These are phyloP conservation scores for Chlamydomonas sphaeroides DNA, from an alignment of 139 green algal genomes.

Conservation along the genomic window DNA sequence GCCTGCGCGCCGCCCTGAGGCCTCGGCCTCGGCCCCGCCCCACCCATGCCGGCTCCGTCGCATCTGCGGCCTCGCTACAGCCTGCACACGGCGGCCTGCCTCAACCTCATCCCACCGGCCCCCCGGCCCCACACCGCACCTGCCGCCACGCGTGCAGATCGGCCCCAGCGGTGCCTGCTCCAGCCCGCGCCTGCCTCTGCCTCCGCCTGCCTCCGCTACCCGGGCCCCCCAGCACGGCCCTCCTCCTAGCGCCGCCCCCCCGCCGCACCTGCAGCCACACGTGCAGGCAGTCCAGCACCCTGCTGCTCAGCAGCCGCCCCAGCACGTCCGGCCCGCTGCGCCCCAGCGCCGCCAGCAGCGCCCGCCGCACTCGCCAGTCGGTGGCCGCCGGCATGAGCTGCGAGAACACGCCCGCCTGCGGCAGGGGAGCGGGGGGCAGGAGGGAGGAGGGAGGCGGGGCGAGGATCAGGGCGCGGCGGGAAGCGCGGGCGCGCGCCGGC, in stretches of 20 bases:
- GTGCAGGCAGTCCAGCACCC: slow-evolving; percentile 25
- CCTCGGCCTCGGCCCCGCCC: too few relatives aligned
- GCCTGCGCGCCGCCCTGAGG: too few relatives aligned
- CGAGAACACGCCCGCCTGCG: slow-evolving; percentile 27
- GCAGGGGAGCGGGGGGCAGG: not conserved
- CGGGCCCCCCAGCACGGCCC: not conserved
- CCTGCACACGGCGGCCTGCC: not conserved
- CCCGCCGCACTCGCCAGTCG: slow-evolving; percentile 27
- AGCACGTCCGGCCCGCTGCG: slow-evolving; percentile 8
- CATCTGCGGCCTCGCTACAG: too few relatives aligned
- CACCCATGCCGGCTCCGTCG: too few relatives aligned
- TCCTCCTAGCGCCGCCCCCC: not conserved
- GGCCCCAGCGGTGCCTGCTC: too few relatives aligned
- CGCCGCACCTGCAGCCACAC: slow-evolving; percentile 13
- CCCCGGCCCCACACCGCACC: too few relatives aligned
- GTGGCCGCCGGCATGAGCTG: not conserved
- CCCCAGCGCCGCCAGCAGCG: slow-evolving; percentile 10
- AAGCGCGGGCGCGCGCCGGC: not conserved
- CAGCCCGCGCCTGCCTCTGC: too few relatives aligned
- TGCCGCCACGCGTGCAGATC: too few relatives aligned
- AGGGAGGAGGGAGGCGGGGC: not conserved
- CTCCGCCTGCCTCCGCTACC: too few relatives aligned
- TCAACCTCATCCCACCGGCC: too few relatives aligned
- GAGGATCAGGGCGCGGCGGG: not conserved
- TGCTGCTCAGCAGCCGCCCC: slow-evolving; percentile 17